Base-by-base conservation (phyloP, 2,329 filamentous ascomycete genomes). In the Myriosclerotinia duriaeana region DNA sequence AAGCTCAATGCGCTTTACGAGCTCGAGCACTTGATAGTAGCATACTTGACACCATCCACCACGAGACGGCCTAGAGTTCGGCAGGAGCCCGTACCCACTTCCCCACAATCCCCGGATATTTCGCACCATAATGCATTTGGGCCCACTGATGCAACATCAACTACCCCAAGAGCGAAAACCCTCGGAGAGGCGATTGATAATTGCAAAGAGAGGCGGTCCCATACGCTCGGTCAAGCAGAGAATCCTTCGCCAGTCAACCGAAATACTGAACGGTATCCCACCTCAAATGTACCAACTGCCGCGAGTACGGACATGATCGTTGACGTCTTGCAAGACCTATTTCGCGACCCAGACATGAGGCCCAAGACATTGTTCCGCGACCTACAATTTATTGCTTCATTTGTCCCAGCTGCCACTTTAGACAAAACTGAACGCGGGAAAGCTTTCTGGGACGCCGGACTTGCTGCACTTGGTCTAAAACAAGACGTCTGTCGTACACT, bases 391-490 rank as follows among this genome's bases (percentile, higher is more conserved):
- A 89, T 90, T 69, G 86, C 87, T 0, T 83, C 87, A 0, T 89
- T 90, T 72, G 85, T 90, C 3, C 84, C 87, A 6, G 77, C 86
- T 1, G 79, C 82, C 0, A 79, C 87, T 1, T 78, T 90, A 9
- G 87, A 90, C 73, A 84, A 83, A 71, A 84, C 85, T 0, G 87
- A 88, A 52, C 82, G 81, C 2, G 87, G 85, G 61, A 95, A 93
- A 72, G 92, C 93, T 0, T 98, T 98, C 76, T 77, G 76, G 76
- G 92, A 97, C 73, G 90, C 93, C 36, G 92, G 91, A 0, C 84
- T 97, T 7, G 94, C 95, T 0, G 93, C 94, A 2, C 82, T 97
- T n/a, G 87, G 89, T 44, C 83, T 98, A 61, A 98, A 98, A 78
- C 89, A 92, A 72, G 93, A 97, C 53, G 73, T 75, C 5, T 94